phyloP scores from a whole-genome alignment of 495 filamentous ascomycete species.

The Xylaria palmicola region DNA sequence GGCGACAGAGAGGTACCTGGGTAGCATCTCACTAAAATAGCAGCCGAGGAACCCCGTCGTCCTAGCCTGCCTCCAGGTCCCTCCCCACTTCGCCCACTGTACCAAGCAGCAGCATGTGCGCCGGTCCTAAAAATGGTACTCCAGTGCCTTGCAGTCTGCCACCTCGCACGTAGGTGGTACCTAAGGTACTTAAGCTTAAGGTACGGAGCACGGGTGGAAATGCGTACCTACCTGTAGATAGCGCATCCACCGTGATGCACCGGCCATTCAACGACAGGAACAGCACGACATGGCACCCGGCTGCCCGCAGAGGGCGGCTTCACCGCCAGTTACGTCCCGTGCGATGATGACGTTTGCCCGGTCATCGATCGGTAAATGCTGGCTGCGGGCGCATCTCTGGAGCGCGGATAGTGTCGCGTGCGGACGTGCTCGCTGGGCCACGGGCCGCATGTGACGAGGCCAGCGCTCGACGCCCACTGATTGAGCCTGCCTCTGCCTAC shows the following conservation, averaged over 20 bases:
- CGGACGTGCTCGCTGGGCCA: too few relatives aligned
- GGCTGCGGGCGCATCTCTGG: background rate
- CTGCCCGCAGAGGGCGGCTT: background rate
- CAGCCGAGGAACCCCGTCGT: background rate
- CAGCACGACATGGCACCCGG: background rate
- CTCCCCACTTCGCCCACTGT: too few relatives aligned
- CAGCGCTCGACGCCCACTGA: conserved; percentile 1
- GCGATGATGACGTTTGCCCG: conserved; percentile 6
- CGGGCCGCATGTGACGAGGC: conserved; percentile 9
- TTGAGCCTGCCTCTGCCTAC: too few relatives aligned
- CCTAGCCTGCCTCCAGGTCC: too few relatives aligned
- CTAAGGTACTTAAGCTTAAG: too few relatives aligned
- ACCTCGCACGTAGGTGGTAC: too few relatives aligned
- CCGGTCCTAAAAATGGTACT: too few relatives aligned
- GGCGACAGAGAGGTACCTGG: too few relatives aligned
- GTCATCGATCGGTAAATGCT: too few relatives aligned
- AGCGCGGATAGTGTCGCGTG: background rate
- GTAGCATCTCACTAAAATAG: background rate
- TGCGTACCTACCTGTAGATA: background rate
- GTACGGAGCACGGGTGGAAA: too few relatives aligned
- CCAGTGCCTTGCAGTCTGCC: too few relatives aligned
- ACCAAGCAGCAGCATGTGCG: too few relatives aligned
- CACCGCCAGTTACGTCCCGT: background rate
- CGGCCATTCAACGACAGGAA: background rate
- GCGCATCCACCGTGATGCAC: background rate